phyloP scores from a whole-genome alignment of 306 rosid species.

The Macrotyloma uniflorum region DNA sequence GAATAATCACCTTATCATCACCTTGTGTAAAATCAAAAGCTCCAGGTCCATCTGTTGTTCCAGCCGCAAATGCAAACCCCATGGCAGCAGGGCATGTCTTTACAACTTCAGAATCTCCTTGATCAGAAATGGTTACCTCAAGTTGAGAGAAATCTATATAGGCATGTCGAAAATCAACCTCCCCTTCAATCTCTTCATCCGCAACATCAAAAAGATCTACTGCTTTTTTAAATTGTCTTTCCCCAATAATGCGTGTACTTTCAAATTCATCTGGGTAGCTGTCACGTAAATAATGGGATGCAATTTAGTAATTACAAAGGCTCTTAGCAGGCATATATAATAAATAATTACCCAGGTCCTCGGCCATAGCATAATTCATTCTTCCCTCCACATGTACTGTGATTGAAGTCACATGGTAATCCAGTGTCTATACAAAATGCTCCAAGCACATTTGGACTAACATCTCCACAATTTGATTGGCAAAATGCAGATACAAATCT shows the following conservation, averaged over 20 bases:
- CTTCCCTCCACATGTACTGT: constrained; percentile 91
- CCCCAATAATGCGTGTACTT: constrained; percentile 90
- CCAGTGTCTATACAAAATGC: constrained; percentile 86
- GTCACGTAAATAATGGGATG: constrained; percentile 37
- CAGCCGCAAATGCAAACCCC: constrained; percentile 96
- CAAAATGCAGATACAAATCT: constrained; percentile 90
- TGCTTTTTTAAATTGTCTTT: constrained; percentile 83
- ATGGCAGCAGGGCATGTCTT: constrained; percentile 96
- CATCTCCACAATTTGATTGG: constrained; percentile 95
- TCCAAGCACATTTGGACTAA: constrained; percentile 93
- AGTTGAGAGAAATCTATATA: constrained; percentile 79
- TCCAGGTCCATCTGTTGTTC: constrained; percentile 97
- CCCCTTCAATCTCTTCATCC: constrained; percentile 69
- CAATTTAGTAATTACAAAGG: constrained; percentile 34
- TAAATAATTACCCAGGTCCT: constrained; percentile 84
- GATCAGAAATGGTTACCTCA: constrained; percentile 60
- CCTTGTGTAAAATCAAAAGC: constrained; percentile 94
- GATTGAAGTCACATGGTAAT: constrained; percentile 93
- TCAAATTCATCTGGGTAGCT: constrained; percentile 96
- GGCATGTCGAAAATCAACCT: constrained; percentile 75
- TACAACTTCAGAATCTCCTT: constrained; percentile 59
- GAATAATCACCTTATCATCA: constrained; percentile 69
- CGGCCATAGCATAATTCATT: constrained; percentile 84
- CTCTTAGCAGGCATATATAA: constrained; percentile 26
- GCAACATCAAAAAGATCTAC: constrained; percentile 73